phyloP scores from a whole-genome alignment of 2,329 filamentous ascomycete species.

The Verticillium isaacii region DNA sequence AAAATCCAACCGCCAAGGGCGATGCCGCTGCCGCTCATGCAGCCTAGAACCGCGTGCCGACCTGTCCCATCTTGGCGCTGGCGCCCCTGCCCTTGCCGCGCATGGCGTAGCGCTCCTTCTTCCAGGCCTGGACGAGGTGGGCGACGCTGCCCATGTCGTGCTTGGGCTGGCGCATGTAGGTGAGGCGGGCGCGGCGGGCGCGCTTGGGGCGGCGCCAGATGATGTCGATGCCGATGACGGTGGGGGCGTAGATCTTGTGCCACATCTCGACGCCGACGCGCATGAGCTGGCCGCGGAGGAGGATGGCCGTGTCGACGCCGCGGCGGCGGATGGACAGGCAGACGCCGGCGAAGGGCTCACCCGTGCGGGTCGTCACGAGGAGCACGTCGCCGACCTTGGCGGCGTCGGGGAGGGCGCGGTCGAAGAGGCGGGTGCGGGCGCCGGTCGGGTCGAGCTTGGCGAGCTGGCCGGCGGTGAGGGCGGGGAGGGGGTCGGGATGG shows the following conservation, averaged over 20 bases:
- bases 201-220: slow-evolving; percentile 82
- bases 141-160: slow-evolving; percentile 87
- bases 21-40: no score
- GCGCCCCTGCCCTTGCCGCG: slow-evolving; percentile 15
- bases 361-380: slow-evolving; percentile 74
- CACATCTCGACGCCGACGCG: slow-evolving; percentile 93
- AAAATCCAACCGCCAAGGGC: no score
- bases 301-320: slow-evolving; percentile 84
- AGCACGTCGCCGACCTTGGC: slow-evolving; percentile 86
- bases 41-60: slow-evolving; percentile 9
- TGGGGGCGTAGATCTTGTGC: slow-evolving; percentile 91
- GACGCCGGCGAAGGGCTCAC: slow-evolving; percentile 86
- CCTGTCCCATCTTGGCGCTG: background rate
- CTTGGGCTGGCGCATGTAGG: slow-evolving; percentile 83
- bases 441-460: slow-evolving; percentile 77
- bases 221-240: slow-evolving; percentile 86
- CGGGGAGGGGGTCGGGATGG: slow-evolving; percentile 63
- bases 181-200: slow-evolving; percentile 80
- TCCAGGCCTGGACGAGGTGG: slow-evolving; percentile 60
- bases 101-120: slow-evolving; percentile 38
- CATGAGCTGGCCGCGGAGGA: slow-evolving; percentile 82
- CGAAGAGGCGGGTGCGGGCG: slow-evolving; percentile 76
- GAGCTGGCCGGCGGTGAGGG: slow-evolving; percentile 66
- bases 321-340: slow-evolving; percentile 80
- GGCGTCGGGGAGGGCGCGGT: slow-evolving; percentile 68